Percentiles rank a stretch among this genome's conserved stretches.
phyloP scores from a whole-genome alignment of 768 basidiomycete species.

The Naematelia encephala region DNA sequence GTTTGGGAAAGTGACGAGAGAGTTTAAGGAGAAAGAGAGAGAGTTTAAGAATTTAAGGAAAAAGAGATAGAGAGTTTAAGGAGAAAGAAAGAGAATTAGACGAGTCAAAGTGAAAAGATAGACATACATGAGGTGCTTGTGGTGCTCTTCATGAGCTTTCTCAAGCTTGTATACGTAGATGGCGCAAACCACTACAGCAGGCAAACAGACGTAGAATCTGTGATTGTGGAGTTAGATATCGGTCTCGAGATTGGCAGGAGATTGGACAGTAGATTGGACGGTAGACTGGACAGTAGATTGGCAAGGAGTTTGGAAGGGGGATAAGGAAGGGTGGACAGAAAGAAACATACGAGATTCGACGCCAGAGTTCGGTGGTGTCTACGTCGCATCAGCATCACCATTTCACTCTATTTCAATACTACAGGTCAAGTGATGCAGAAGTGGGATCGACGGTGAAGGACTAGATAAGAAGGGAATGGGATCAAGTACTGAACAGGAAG shows the following conservation, averaged over 20 bases:
- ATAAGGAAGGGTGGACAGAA: neutral
- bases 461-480: neutral
- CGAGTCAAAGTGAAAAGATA: neutral
- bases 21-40: too few relatives aligned
- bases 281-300: too few relatives aligned
- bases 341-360: slow-evolving; percentile 36
- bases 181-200: slow-evolving; percentile 42
- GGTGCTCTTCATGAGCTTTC: slow-evolving; percentile 46
- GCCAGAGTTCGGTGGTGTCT: slow-evolving; percentile 50
- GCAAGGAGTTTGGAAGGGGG: too few relatives aligned
- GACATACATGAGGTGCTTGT: slow-evolving; percentile 42
- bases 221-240: neutral
- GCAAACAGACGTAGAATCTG: slow-evolving; percentile 48
- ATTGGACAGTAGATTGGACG: too few relatives aligned
- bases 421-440: neutral
- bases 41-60: too few relatives aligned
- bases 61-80: too few relatives aligned
- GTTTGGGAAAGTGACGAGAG: too few relatives aligned
- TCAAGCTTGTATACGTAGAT: slow-evolving; percentile 48
- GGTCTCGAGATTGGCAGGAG: too few relatives aligned
- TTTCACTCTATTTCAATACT: neutral
- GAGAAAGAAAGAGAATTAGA: neutral
- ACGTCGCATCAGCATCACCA: neutral
- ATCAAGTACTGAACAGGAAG: neutral
- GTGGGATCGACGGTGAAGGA: neutral